These are phyloP conservation scores for Camellia lanceoleosa DNA, from an alignment of 148 eudicot genomes.

Conservation along the genomic window DNA sequence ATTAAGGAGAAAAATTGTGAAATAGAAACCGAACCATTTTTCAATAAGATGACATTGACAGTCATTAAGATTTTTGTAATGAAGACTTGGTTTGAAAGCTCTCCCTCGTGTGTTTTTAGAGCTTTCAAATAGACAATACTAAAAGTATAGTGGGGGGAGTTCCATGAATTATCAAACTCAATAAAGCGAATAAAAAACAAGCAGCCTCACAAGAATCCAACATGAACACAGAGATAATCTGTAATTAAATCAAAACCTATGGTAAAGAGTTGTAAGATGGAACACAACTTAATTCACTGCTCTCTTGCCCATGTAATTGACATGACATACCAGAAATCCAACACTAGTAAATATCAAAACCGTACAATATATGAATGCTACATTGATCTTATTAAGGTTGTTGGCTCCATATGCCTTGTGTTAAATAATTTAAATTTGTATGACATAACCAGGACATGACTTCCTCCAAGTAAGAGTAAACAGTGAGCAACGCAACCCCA, in stretches of 20 bases:
- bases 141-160: not conserved
- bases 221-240: too few species aligned
- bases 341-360: not conserved
- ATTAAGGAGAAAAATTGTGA: not conserved
- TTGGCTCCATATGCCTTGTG: not conserved
- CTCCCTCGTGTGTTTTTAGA: not conserved
- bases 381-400: not conserved
- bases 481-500: not conserved
- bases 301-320: too few species aligned
- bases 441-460: not conserved
- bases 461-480: too few species aligned
- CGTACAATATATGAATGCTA: not conserved
- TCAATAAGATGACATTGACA: not conserved
- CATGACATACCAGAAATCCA: too few species aligned
- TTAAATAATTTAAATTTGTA: not conserved
- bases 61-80: not conserved
- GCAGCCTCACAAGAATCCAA: too few species aligned
- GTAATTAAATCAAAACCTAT: too few species aligned
- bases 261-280: too few species aligned
- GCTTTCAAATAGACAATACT: too few species aligned
- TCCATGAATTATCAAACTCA: not conserved
- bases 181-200: too few species aligned
- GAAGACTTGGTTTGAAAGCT: not conserved
- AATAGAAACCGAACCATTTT: not conserved
- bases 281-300: too few species aligned